Evolutionary conservation across 345 rosid species (phyloP).

Genomic region (Sonneratia alba): DNA sequence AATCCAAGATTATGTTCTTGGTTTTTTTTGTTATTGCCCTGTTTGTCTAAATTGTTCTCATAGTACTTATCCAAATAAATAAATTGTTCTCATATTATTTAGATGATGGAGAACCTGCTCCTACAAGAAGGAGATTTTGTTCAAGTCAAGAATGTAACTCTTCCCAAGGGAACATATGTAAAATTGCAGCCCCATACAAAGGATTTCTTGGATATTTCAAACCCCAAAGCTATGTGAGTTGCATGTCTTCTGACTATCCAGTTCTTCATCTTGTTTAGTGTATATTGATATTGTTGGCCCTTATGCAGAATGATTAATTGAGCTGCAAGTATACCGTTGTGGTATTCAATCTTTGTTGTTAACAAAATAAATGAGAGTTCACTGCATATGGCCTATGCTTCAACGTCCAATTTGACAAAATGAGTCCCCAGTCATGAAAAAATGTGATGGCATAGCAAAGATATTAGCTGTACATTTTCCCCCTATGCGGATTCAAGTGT

Average conservation of each 20-base stretch:
- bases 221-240: conserved; percentile 95
- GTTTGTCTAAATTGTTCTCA: conserved; percentile 4
- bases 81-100: conserved; percentile 12
- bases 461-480: too few relatives aligned
- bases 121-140: conserved; percentile 90
- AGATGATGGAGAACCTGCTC: conserved; percentile 99
- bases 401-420: too few relatives aligned
- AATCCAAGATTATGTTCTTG: neutral
- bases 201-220: conserved; percentile 90
- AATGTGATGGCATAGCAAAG: too few relatives aligned
- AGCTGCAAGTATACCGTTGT: neutral
- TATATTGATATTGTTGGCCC: neutral
- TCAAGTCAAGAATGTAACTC: conserved; percentile 75
- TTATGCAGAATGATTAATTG: neutral
- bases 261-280: neutral
- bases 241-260: neutral
- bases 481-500: too few relatives aligned
- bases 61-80: conserved; percentile 13
- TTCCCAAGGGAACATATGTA: conserved; percentile 94
- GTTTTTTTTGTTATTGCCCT: too few relatives aligned
- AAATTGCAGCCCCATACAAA: conserved; percentile 94
- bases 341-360: neutral
- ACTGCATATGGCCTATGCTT: neutral
- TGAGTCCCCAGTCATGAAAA: too few relatives aligned
- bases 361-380: neutral